Conservation (phyloP, 2,329 filamentous ascomycete genomes). For the Plectosphaerella sp. region DNA sequence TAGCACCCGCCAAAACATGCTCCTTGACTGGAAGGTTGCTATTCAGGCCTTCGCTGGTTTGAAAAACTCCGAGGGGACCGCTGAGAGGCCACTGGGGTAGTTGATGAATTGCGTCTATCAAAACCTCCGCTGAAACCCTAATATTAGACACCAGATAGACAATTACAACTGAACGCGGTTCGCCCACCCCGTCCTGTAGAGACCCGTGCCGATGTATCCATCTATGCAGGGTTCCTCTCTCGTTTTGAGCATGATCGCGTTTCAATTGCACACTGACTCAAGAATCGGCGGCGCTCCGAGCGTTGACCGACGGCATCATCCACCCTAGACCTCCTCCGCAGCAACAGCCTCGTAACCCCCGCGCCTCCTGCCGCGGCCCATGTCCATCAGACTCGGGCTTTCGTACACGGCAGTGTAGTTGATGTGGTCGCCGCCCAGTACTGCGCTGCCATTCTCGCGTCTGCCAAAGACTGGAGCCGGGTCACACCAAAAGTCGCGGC, state of each 20-base stretch:
- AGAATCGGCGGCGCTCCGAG: no score
- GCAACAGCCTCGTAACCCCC: slow-evolving; percentile 62
- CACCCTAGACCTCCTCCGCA: slow-evolving; percentile 47
- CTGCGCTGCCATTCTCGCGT: slow-evolving; percentile 67
- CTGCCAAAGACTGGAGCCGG: slow-evolving; percentile 74
- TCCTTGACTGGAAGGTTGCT: no score
- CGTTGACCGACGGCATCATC: not conserved
- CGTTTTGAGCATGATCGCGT: not conserved
- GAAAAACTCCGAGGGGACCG: no score
- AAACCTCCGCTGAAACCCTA: not conserved
- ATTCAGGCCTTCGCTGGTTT: no score
- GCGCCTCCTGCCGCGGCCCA: slow-evolving; percentile 39
- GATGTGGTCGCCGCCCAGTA: slow-evolving; percentile 73
- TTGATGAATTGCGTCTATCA: not conserved
- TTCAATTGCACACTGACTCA: no score
- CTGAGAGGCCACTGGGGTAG: no score
- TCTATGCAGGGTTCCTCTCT: not conserved
- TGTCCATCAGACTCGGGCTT: slow-evolving; percentile 65
- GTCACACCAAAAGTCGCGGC: slow-evolving; percentile 95
- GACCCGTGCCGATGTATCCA: not conserved
- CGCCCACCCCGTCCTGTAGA: no score
- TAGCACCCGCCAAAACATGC: no score
- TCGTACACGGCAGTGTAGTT: slow-evolving; percentile 93
- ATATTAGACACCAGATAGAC: no score
- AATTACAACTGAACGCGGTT: no score